Evolutionary conservation across 2,329 filamentous ascomycete genomes (phyloP).

Genomic region (Calycina marina): DNA sequence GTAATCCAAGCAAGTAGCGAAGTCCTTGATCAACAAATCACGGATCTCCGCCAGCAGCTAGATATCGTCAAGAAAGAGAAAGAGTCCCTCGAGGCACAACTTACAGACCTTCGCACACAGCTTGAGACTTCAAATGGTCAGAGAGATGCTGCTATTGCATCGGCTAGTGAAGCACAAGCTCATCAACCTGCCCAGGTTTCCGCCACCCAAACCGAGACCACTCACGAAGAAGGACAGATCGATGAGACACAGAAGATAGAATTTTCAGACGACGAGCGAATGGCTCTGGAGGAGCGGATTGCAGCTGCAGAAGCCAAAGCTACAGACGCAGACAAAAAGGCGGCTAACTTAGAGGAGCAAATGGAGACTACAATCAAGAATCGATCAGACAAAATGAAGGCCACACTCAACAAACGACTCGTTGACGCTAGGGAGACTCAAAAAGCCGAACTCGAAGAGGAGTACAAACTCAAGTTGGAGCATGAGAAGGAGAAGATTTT

Average conservation of each 20-base stretch:
- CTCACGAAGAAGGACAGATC: slow-evolving; percentile 42
- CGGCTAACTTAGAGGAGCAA: slow-evolving; percentile 40
- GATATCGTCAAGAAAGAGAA: slow-evolving; percentile 54
- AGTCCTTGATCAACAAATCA: slow-evolving; percentile 35
- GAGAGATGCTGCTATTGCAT: slow-evolving; percentile 33
- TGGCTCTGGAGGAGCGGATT: slow-evolving; percentile 47
- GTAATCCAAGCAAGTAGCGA: slow-evolving; percentile 34
- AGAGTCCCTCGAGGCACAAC: slow-evolving; percentile 48
- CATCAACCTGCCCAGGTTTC: slow-evolving; percentile 19
- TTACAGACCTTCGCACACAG: slow-evolving; percentile 39
- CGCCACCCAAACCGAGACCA: slow-evolving; percentile 27
- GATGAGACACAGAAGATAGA: slow-evolving; percentile 23
- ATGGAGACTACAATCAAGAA: slow-evolving; percentile 46
- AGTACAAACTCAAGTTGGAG: slow-evolving; percentile 36
- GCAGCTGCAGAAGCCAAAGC: slow-evolving; percentile 45
- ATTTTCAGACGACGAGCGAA: slow-evolving; percentile 42
- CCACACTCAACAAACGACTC: slow-evolving; percentile 53
- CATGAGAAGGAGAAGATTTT: slow-evolving; percentile 49
- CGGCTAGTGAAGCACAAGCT: slow-evolving; percentile 32
- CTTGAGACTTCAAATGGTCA: slow-evolving; percentile 48
- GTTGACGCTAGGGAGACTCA: slow-evolving; percentile 35
- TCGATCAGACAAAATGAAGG: slow-evolving; percentile 55
- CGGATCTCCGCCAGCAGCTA: slow-evolving; percentile 42
- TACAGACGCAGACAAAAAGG: slow-evolving; percentile 48
- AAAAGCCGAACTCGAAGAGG: slow-evolving; percentile 35